Evolutionary conservation across 176 grass and related monocot species (phyloP), one percentile per base, ranked within the genome.

Genomic region (Musa itinerans): DNA sequence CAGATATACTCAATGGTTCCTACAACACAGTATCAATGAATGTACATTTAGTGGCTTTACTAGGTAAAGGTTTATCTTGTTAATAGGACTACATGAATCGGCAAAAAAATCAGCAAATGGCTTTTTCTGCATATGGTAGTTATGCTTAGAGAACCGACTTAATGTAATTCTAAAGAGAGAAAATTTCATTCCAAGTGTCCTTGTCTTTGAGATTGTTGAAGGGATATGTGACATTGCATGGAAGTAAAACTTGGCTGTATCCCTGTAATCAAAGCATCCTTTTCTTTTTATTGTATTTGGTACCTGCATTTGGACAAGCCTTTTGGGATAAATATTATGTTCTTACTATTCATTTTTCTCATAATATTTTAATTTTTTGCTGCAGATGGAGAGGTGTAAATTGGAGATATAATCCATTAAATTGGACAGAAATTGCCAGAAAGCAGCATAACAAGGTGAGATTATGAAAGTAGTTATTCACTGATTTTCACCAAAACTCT

Each of bases 321-420:
- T n/a, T 20, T 27, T 27, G 24, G n/a, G 10, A 22, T 27, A 2
- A 2, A 66, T 27, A 12, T 52, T 72, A 1, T 53, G 17, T 11
- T 20, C 17, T 21, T 25, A 52, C 17, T 15, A 25, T 9, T 51
- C 65, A 27, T 65, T 54, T 69, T 0, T 43, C 34, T 49, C 53
- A 43, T 34, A 43, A 4, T 74, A 15, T 51, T 80, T 78, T 78
- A 23, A 62, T 8, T 24, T 55, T 81, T 82, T 54, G 75, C 6
- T 83, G 7, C 54, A 98, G 95, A 83, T 98, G 95, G 95, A 91
- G 71, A 78, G 75, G 90, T 3, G 80, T 83, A 24, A 86, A 86
- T 10, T 58, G 51, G 19, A 83, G 68, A 77, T 86, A 85, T 56
- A 50, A 78, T 77, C 86, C 78, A 74, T 64, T 86, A 75, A 83